Evolutionary conservation across 805 yeast species (phyloP).

Genomic region (Blastobotrys peoriensis): DNA sequence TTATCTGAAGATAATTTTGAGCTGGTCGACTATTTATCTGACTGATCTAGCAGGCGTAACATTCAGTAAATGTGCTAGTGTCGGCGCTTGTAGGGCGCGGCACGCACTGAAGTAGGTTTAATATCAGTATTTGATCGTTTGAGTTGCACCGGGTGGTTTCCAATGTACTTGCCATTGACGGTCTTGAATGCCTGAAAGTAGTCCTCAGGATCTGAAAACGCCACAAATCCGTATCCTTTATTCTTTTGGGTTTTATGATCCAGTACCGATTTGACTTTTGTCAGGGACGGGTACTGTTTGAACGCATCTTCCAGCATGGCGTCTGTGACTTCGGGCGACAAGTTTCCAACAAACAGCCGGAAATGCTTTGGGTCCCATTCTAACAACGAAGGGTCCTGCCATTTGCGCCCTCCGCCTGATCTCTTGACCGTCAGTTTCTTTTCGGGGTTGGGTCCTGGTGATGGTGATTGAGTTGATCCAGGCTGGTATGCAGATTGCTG

Average conservation of each 20-base stretch:
- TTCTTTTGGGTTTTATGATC: slow-evolving; percentile 43
- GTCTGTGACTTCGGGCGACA: slow-evolving; percentile 62
- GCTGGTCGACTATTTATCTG: not conserved
- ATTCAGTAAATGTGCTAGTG: not conserved
- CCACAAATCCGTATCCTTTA: slow-evolving; percentile 72
- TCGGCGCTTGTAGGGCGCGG: not conserved
- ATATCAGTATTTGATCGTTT: slow-evolving; percentile 46
- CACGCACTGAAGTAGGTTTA: slow-evolving; percentile 6
- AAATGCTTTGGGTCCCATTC: slow-evolving; percentile 71
- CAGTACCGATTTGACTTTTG: slow-evolving; percentile 54
- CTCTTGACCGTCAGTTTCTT: slow-evolving; percentile 35
- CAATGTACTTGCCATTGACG: slow-evolving; percentile 71
- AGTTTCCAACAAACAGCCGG: slow-evolving; percentile 67
- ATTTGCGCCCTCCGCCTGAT: slow-evolving; percentile 40
- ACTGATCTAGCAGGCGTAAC: too few relatives aligned
- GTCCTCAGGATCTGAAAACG: slow-evolving; percentile 59
- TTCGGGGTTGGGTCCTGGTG: not conserved
- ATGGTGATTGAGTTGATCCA: not conserved
- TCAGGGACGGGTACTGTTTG: slow-evolving; percentile 43
- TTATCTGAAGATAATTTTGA: slow-evolving; percentile 7
- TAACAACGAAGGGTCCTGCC: slow-evolving; percentile 43
- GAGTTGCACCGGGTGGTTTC: slow-evolving; percentile 64
- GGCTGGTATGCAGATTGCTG: slow-evolving; percentile 18
- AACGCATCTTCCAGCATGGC: slow-evolving; percentile 51
- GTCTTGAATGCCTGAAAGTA: slow-evolving; percentile 66